Conservation (phyloP, 768 basidiomycete species). For the Pholiota conissans region DNA sequence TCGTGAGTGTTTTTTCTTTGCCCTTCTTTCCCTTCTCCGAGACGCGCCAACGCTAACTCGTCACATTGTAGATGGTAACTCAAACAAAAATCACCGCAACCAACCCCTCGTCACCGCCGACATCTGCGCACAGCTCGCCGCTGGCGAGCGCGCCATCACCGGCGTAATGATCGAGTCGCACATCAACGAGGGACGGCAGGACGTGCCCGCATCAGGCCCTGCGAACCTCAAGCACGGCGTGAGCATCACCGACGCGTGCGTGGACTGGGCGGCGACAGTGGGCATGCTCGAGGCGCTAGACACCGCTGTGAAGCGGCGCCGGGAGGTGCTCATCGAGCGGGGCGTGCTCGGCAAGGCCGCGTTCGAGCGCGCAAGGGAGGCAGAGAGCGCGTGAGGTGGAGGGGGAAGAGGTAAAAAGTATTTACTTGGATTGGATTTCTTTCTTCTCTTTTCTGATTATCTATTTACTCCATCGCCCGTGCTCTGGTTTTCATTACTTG, state of each 20-base stretch:
- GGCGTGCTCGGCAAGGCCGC: conserved; percentile 38
- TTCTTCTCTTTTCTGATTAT: too few relatives aligned
- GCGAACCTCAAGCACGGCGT: conserved; percentile 73
- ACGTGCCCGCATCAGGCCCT: conserved; percentile 77
- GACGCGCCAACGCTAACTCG: conserved; percentile 5
- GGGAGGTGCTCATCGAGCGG: conserved; percentile 38
- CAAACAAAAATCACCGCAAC: conserved; percentile 91
- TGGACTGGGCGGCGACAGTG: conserved; percentile 82
- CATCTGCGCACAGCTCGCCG: conserved; percentile 72
- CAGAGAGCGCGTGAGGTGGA: background rate
- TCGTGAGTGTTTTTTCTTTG: conserved; percentile 42
- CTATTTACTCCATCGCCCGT: too few relatives aligned
- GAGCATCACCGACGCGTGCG: conserved; percentile 91
- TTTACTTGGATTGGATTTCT: too few relatives aligned
- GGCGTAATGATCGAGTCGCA: conserved; percentile 98
- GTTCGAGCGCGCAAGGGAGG: conserved; percentile 27
- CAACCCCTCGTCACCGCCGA: conserved; percentile 79
- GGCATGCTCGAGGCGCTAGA: conserved; percentile 74
- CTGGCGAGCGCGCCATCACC: conserved; percentile 72
- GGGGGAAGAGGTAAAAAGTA: too few relatives aligned
- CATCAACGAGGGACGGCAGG: conserved; percentile 88
- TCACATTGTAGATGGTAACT: conserved; percentile 95
- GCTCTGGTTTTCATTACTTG: too few relatives aligned
- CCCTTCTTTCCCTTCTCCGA: background rate
- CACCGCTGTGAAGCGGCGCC: conserved; percentile 47